Base-by-base conservation (phyloP, 2,329 filamentous ascomycete species). In the Lachnellula occidentalis region DNA sequence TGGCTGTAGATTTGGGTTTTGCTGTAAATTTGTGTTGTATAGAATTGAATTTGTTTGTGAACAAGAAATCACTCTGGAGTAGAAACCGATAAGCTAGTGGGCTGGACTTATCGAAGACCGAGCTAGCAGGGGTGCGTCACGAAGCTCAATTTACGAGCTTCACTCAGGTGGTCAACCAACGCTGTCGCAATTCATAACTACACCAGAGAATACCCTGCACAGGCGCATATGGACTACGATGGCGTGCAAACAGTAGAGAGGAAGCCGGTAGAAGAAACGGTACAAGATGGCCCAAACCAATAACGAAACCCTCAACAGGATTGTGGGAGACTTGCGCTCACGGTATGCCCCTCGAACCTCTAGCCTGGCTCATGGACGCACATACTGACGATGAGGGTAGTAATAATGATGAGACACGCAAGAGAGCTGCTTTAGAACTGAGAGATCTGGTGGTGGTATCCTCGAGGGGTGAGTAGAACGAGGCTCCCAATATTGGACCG, bases 1-100 rank as follows among this genome's bases (percentile, higher is more conserved):
- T 96, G 64, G 11, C 54, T 17, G 15, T 11, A 39, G 21, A 21
- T 34, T 41, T 12, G n/a, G 12, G 21, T 36, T 24, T 17, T n/a
- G 9, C 4, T 12, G 14, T 24, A 43, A 41, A 17, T 22, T 6
- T 39, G 19, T 15, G 41, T 21, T 24, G 42, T 36, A 11, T n/a
- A 43, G 17, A 37, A 19, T 48, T n/a, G 11, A 11, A 31, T 31
- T 12, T 31, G 9, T 31, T 31, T 31, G 27, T 31, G 27, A 31
- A 11, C 27, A 31, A 31, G 27, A 31, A 11, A 31, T 9, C 8
- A 11, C 4, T 11, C 8, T 8, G 8, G 8, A 31, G 27, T 31
- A 31, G 12, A 9, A 17, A 6, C 15, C 37, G 17, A 19, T 41
- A 41, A 15, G 15, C 8, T 41, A 15, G 37, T 9, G 5, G 12